Conservation (phyloP, 2,329 filamentous ascomycete species). For the Dothistroma pini region DNA sequence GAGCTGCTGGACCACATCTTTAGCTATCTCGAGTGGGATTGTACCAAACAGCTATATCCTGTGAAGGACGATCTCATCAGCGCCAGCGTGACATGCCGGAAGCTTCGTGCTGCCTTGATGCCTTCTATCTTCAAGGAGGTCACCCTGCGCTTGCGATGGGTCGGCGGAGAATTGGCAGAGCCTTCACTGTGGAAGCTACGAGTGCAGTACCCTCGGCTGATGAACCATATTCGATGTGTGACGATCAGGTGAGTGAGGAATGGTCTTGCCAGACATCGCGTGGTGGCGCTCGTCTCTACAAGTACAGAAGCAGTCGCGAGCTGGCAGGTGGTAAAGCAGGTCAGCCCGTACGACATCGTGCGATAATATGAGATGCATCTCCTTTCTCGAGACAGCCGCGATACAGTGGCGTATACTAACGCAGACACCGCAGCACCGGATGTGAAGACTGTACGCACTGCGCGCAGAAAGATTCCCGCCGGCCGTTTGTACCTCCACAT, state of each 20-base stretch:
- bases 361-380: neutral
- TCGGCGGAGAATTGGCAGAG: slow-evolving; percentile 12
- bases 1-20: slow-evolving; percentile 22
- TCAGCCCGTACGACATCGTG: neutral
- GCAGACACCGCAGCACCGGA: neutral
- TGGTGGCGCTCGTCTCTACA: neutral
- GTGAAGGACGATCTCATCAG: slow-evolving; percentile 14
- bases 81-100: slow-evolving; percentile 14
- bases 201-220: slow-evolving; percentile 17
- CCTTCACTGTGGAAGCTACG: slow-evolving; percentile 16
- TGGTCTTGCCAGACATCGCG: neutral
- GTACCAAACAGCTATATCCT: slow-evolving; percentile 11
- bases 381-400: neutral
- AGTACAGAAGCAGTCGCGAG: neutral
- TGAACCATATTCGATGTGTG: slow-evolving; percentile 20
- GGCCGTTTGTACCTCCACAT: slow-evolving; percentile 2
- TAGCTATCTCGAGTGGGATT: slow-evolving; percentile 23
- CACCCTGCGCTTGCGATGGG: slow-evolving; percentile 20
- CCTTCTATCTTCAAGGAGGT: slow-evolving; percentile 23
- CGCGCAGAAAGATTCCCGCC: neutral
- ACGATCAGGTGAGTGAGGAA: slow-evolving; percentile 10
- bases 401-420: neutral
- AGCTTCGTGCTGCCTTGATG: slow-evolving; percentile 15
- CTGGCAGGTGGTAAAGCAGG: too few species aligned
- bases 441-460: slow-evolving; percentile 6